Evolutionary conservation across 257 asterid genomes (phyloP).

Genomic region (Thymus quinquecostatus): DNA sequence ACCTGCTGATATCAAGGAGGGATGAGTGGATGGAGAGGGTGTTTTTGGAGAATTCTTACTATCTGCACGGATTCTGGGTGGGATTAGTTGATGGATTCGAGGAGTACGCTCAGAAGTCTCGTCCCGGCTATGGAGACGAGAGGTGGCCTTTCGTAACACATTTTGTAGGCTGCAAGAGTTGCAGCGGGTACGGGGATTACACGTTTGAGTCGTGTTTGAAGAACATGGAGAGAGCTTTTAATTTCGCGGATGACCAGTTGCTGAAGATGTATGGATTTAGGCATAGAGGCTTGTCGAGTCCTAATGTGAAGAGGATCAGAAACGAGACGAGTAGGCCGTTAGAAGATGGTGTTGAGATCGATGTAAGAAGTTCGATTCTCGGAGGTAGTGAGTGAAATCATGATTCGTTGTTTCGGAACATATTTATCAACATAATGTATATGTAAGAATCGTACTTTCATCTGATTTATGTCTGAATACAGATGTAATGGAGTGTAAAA

Average conservation of each 20-base stretch:
- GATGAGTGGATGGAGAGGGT: slow-evolving; percentile 52
- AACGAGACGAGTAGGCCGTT: slow-evolving; percentile 43
- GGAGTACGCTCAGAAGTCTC: slow-evolving; percentile 34
- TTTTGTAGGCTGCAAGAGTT: slow-evolving; percentile 57
- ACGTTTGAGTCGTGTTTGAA: slow-evolving; percentile 50
- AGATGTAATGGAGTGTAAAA: background rate
- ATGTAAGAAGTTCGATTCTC: slow-evolving; percentile 21
- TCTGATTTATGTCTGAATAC: background rate
- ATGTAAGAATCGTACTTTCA: background rate
- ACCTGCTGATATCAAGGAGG: slow-evolving; percentile 35
- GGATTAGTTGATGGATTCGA: slow-evolving; percentile 49
- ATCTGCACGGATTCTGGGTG: slow-evolving; percentile 55
- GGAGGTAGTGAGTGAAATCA: background rate
- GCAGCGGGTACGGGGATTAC: slow-evolving; percentile 53
- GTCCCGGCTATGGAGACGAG: slow-evolving; percentile 48
- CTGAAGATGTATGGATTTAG: slow-evolving; percentile 45
- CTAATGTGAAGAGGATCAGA: slow-evolving; percentile 45
- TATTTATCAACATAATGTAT: background rate
- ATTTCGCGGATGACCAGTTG: slow-evolving; percentile 61
- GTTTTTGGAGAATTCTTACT: slow-evolving; percentile 50
- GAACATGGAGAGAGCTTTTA: slow-evolving; percentile 57
- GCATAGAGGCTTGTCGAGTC: slow-evolving; percentile 47
- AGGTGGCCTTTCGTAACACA: slow-evolving; percentile 67
- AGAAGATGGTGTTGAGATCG: slow-evolving; percentile 16
- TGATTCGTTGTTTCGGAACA: background rate